Base-by-base conservation (phyloP, 495 filamentous ascomycete genomes). In the Cercophora scortea region DNA sequence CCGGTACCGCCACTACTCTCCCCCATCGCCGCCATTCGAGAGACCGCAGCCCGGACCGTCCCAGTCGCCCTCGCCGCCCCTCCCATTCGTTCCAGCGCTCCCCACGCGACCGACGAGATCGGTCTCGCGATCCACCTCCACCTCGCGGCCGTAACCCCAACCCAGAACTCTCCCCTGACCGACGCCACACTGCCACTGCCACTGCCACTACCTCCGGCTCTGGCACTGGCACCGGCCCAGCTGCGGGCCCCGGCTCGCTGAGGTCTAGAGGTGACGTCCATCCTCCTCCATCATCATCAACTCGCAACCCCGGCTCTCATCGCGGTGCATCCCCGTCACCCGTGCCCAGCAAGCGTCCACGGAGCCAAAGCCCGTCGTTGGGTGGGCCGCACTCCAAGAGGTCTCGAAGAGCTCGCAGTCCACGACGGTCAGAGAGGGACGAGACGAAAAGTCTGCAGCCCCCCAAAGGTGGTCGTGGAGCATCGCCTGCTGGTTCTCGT, bases 281-380 rank as follows among this genome's bases (percentile, higher is more conserved):
- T 25, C n/a, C 19, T 13, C 35, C n/a, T n/a, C n/a, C n/a, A n/a
- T n/a, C n/a, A n/a, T n/a, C 32, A 32, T 49, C 42, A 3, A 52
- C 32, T 8, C 46, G 41, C 32, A 52, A 19, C 34, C 42, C 42
- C 25, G 25, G 25, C 25, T 25, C 25, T 11, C 50, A 52, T 11
- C 67, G 66, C 17, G 49, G 53, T 53, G 59, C 54, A 47, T 62
- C 59, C 6, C 63, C 65, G 25, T 66, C 67, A 13, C 66, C 71
- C 8, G 59, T 53, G 33, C 62, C 67, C 47, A 54, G 52, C 47
- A 73, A 73, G 61, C 69, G 72, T 33, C 67, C 59, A 18, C 70
- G 69, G 25, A 71, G 61, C 56, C 64, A 60, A 15, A 69, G 63
- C 47, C 61, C 64, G 15, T 63, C 69, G 5, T 52, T 58, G 42